These are phyloP conservation scores for Sporothrix humicola DNA, from an alignment of 2,329 filamentous ascomycete species.

Conservation along the genomic window DNA sequence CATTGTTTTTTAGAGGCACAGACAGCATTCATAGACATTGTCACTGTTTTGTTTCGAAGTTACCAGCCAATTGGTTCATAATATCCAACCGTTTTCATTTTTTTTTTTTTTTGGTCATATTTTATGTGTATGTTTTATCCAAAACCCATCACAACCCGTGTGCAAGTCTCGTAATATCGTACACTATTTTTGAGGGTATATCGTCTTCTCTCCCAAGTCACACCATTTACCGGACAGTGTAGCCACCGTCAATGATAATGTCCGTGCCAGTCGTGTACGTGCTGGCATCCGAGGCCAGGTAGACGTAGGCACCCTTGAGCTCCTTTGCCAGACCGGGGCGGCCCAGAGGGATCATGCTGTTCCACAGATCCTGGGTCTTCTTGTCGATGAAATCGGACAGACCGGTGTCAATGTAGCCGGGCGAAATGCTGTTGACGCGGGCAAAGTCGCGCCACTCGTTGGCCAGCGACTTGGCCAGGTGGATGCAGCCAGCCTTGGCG, in stretches of 20 bases:
- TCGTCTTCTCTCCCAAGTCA: constrained; percentile 1
- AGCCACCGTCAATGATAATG: constrained; percentile 77
- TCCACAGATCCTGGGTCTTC: constrained; percentile 75
- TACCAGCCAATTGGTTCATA: background rate
- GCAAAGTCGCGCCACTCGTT: constrained; percentile 80
- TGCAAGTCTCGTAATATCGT: background rate
- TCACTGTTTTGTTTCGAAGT: background rate
- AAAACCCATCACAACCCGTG: constrained; percentile 15
- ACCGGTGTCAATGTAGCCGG: constrained; percentile 77
- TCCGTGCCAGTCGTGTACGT: constrained; percentile 80
- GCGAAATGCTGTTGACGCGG: constrained; percentile 73
- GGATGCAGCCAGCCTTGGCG: constrained; percentile 69
- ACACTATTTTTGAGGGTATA: background rate
- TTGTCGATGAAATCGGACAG: constrained; percentile 68
- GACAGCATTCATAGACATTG: constrained; percentile 17
- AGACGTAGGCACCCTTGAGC: constrained; percentile 82
- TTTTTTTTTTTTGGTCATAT: background rate
- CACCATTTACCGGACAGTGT: constrained; percentile 55
- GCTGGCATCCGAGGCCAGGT: constrained; percentile 80
- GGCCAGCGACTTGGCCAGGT: constrained; percentile 70
- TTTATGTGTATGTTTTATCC: background rate
- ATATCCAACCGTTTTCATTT: background rate
- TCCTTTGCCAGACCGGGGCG: constrained; percentile 75
- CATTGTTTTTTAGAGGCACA: constrained; percentile 1
- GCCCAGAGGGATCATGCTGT: constrained; percentile 81